These are phyloP conservation scores for Fusarium marasasianum DNA, from an alignment of 2,329 filamentous ascomycete genomes.

Conservation along the genomic window DNA sequence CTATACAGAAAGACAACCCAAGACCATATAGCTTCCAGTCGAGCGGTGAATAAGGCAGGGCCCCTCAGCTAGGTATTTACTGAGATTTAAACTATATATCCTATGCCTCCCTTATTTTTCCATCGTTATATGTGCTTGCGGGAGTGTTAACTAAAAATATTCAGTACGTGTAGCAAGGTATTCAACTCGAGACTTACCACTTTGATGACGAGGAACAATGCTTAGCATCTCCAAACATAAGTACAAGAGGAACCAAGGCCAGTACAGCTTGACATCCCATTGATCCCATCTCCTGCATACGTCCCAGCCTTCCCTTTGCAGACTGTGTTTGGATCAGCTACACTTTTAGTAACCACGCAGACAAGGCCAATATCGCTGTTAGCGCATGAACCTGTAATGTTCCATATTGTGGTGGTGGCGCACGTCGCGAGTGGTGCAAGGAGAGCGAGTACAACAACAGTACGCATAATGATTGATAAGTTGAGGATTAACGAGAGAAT, in stretches of 20 bases:
- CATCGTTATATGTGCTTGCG: too few species aligned
- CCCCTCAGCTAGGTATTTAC: not conserved
- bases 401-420: not conserved
- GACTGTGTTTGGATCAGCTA: not conserved
- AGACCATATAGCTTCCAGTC: rapidly evolving
- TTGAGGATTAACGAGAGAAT: not conserved
- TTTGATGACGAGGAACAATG: not conserved
- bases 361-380: not conserved
- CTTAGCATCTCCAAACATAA: not conserved
- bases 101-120: rapidly evolving
- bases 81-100: rapidly evolving
- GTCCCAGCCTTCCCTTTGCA: not conserved
- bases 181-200: not conserved
- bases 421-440: not conserved
- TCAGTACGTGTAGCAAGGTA: not conserved
- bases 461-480: not conserved
- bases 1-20: rapidly evolving
- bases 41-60: rapidly evolving
- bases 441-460: not conserved
- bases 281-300: not conserved
- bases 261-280: not conserved
- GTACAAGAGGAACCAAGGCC: not conserved
- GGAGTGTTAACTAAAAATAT: too few species aligned
- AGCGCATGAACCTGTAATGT: not conserved
- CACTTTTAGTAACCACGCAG: not conserved